Evolutionary conservation across 495 filamentous ascomycete genomes (phyloP).

Genomic region (Chaetomium tenue): DNA sequence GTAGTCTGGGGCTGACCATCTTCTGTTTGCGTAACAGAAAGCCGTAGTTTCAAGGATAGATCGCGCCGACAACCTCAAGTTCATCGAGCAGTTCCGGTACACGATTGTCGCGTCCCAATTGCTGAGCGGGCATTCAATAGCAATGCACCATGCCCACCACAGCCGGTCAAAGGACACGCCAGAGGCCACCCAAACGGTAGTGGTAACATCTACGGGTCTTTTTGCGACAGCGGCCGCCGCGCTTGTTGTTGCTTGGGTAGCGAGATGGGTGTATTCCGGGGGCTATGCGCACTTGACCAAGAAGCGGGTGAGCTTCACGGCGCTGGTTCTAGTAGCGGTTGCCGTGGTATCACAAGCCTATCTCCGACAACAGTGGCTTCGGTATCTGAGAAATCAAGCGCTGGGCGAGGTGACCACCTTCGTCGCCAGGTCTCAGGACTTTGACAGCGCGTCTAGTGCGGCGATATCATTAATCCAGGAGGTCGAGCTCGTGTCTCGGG

Average conservation of each 20-base stretch:
- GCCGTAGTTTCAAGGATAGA: slow-evolving; percentile 75
- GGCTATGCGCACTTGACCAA: slow-evolving; percentile 49
- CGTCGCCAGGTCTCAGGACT: slow-evolving; percentile 73
- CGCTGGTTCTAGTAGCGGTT: slow-evolving; percentile 55
- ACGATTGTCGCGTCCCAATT: slow-evolving; percentile 93
- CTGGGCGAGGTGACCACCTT: slow-evolving; percentile 71
- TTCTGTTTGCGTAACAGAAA: slow-evolving; percentile 27
- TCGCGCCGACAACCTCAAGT: slow-evolving; percentile 76
- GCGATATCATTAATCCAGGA: slow-evolving; percentile 89
- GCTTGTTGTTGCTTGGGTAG: slow-evolving; percentile 68
- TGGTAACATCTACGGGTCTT: slow-evolving; percentile 42
- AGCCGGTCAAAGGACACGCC: slow-evolving; percentile 15
- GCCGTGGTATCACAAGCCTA: slow-evolving; percentile 66
- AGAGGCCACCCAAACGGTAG: slow-evolving; percentile 14
- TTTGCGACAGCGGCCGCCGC: slow-evolving; percentile 53
- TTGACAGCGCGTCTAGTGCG: slow-evolving; percentile 75
- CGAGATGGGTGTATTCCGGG: slow-evolving; percentile 62
- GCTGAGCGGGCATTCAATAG: slow-evolving; percentile 62
- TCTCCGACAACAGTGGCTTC: slow-evolving; percentile 77
- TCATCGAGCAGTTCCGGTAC: slow-evolving; percentile 94
- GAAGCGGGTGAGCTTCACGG: slow-evolving; percentile 57
- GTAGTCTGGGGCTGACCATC: slow-evolving; percentile 10
- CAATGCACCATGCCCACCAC: slow-evolving; percentile 26
- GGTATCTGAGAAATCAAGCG: slow-evolving; percentile 74
- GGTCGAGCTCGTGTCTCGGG: slow-evolving; percentile 90